Evolutionary conservation across 2,329 filamentous ascomycete species (phyloP).

Genomic region (Berkeleyomyces basicola): DNA sequence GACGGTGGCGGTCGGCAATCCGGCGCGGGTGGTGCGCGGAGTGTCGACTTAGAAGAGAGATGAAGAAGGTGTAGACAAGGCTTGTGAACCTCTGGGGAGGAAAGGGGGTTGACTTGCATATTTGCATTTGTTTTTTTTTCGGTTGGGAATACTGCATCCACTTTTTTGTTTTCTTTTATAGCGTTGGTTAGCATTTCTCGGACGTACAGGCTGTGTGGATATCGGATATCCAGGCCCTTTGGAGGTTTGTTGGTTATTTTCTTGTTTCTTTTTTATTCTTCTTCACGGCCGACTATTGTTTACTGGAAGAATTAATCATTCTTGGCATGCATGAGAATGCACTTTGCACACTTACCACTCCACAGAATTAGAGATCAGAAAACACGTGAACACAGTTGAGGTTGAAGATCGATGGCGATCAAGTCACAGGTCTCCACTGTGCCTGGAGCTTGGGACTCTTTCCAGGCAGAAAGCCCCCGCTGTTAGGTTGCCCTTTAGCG

Average conservation of each 20-base stretch:
- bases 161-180: not conserved
- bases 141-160: not conserved
- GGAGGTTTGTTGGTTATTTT: not conserved
- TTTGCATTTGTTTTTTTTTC: not conserved
- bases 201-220: not conserved
- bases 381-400: not conserved
- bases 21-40: constrained; percentile 39
- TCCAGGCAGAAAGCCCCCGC: too few species aligned
- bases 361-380: not conserved
- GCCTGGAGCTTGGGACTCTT: too few species aligned
- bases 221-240: not conserved
- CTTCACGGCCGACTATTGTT: not conserved
- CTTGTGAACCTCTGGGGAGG: not conserved
- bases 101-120: not conserved
- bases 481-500: not conserved
- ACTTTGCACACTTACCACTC: too few species aligned
- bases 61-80: not conserved
- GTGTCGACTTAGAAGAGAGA: constrained; percentile 1
- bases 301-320: not conserved
- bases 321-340: too few species aligned
- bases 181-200: not conserved
- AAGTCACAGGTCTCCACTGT: not conserved
- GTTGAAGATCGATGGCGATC: not conserved
- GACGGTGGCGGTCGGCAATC: constrained; percentile 54
- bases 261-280: not conserved